Conservation (phyloP, 2,329 filamentous ascomycete genomes). For the Alternaria postmessia region DNA sequence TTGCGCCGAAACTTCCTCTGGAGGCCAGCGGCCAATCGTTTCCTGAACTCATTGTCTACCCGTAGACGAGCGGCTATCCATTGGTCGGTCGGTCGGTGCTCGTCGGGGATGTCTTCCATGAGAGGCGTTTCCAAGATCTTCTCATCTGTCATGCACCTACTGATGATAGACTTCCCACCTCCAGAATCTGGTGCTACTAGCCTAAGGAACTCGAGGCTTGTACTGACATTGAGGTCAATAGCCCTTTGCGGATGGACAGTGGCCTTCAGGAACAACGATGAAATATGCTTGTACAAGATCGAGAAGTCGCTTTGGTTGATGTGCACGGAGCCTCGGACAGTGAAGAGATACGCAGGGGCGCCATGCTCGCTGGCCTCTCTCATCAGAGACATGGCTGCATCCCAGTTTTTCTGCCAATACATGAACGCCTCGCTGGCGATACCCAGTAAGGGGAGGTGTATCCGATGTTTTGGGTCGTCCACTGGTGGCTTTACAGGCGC, state of each 20-base stretch:
- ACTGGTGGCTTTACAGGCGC: slow-evolving; percentile 54
- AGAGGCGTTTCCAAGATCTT: slow-evolving; percentile 57
- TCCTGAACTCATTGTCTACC: slow-evolving; percentile 66
- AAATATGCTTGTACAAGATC: slow-evolving; percentile 67
- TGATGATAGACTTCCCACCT: slow-evolving; percentile 55
- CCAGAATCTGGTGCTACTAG: slow-evolving; percentile 55
- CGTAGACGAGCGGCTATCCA: slow-evolving; percentile 66
- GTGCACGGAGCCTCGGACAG: slow-evolving; percentile 68
- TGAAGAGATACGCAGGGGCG: slow-evolving; percentile 57
- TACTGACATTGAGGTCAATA: slow-evolving; percentile 68
- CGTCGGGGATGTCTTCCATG: slow-evolving; percentile 59
- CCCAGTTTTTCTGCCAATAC: slow-evolving; percentile 72
- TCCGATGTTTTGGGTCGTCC: slow-evolving; percentile 56
- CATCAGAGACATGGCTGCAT: slow-evolving; percentile 64
- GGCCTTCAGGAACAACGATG: slow-evolving; percentile 67
- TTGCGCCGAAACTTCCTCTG: slow-evolving; percentile 48
- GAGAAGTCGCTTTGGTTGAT: slow-evolving; percentile 73
- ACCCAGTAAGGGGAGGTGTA: slow-evolving; percentile 65
- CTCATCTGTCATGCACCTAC: slow-evolving; percentile 63
- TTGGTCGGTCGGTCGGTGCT: slow-evolving; percentile 65
- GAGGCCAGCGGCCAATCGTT: slow-evolving; percentile 58
- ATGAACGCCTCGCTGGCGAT: slow-evolving; percentile 75
- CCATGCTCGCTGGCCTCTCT: slow-evolving; percentile 62
- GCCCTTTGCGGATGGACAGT: slow-evolving; percentile 70
- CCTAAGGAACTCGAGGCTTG: slow-evolving; percentile 69